phyloP scores from a whole-genome alignment of 306 rosid genomes.

The Ormosia emarginata region DNA sequence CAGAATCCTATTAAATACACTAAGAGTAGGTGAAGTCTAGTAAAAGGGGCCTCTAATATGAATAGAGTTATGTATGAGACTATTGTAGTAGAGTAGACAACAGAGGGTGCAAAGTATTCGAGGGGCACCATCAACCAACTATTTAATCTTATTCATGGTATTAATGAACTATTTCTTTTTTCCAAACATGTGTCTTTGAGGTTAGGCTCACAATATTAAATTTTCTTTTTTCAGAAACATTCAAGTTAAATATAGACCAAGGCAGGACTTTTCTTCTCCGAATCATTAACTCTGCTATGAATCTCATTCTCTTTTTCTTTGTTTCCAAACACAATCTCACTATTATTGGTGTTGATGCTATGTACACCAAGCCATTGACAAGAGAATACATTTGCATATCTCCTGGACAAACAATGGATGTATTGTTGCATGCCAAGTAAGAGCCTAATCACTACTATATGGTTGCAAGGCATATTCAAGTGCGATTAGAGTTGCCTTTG shows the following conservation, averaged over 20 bases:
- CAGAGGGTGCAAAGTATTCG: too few relatives aligned
- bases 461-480: conserved; percentile 36
- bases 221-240: conserved; percentile 24
- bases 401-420: conserved; percentile 58
- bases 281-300: conserved; percentile 37
- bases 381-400: conserved; percentile 40
- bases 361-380: conserved; percentile 32
- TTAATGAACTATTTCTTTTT: not conserved
- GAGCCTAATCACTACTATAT: conserved; percentile 38
- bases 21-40: too few relatives aligned
- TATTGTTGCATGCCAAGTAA: conserved; percentile 41
- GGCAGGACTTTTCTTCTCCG: conserved; percentile 52
- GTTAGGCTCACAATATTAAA: not conserved
- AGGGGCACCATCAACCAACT: too few relatives aligned
- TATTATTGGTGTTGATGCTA: conserved; percentile 38
- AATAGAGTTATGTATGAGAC: too few relatives aligned
- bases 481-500: conserved; percentile 23
- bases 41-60: too few relatives aligned
- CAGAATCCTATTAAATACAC: too few relatives aligned
- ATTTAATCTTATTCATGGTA: not conserved
- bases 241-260: conserved; percentile 34
- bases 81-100: too few relatives aligned
- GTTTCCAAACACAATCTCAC: conserved; percentile 48
- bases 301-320: conserved; percentile 42
- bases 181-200: not conserved